These are phyloP conservation scores for Salix caprea DNA, from an alignment of 345 rosid species.

Conservation along the genomic window DNA sequence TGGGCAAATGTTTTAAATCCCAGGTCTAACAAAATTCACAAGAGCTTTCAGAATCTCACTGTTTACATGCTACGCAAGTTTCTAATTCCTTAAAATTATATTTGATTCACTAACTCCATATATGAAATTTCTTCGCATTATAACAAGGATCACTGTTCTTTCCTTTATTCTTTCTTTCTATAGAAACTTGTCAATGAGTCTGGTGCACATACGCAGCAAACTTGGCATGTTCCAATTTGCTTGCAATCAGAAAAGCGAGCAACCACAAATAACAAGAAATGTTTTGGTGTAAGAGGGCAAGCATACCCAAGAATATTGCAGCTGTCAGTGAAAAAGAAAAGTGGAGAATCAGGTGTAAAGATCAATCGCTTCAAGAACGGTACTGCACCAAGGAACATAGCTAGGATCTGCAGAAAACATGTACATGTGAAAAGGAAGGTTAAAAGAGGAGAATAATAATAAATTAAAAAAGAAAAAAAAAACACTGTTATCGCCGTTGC, in stretches of 20 bases:
- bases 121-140: neutral
- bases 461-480: too few species aligned
- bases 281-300: neutral
- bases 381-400: slow-evolving; percentile 73
- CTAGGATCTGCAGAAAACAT: slow-evolving; percentile 59
- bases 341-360: slow-evolving; percentile 81
- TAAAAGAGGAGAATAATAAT: neutral
- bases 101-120: neutral
- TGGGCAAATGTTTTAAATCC: neutral
- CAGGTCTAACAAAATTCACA: neutral
- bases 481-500: neutral
- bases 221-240: neutral
- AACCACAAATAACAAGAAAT: neutral
- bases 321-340: slow-evolving; percentile 96
- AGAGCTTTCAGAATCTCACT: neutral
- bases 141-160: neutral
- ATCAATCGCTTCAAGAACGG: slow-evolving; percentile 74
- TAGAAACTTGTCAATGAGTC: neutral
- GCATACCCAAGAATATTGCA: slow-evolving; percentile 94
- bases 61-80: neutral
- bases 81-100: neutral
- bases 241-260: neutral
- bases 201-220: neutral
- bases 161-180: neutral
- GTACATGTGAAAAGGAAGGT: neutral